Evolutionary conservation across 768 basidiomycete species (phyloP), one percentile per base, ranked within the genome.

Genomic region (Mycena chlorophos): DNA sequence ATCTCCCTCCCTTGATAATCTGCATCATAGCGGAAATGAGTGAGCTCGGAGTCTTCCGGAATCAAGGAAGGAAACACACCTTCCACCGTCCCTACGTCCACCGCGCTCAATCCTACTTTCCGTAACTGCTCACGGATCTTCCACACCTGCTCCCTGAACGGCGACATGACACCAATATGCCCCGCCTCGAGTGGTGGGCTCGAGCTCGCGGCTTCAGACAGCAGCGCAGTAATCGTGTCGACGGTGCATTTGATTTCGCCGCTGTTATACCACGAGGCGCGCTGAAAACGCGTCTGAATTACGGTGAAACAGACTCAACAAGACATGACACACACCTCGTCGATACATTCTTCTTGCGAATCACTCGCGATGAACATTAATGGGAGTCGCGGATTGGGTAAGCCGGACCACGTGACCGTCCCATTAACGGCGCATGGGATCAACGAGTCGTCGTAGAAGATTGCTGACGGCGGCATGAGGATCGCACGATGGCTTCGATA

Each of bases 111-210:
- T 28, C 65, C 65, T 31, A 75, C 74, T 52, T 74, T 71, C 53
- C 80, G 72, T 57, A 81, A 58, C 45, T 68, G 65, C 51, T 78
- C 76, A 62, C 80, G 75, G 29, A 80, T 63, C 55, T 75, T 76
- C 78, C 78, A 79, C 0, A 82, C 80, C 46, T 82, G 80, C 55
- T 78, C 78, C 51, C 80, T 72, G 74, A 78, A 81, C 2, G 79
- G 75, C 0, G 80, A 75, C 77, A 82, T 80, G 5, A 80, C 72
- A 0, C 79, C 78, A 49, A 82, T 79, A 31, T 81, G 71, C 12
- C 65, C 66, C 12, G 75, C 64, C 39, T 66, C 65, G 5, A 81
- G 65, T 2, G 71, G 72, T n/a, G 80, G 80, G 2, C 66, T 65
- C 50, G 73, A 77, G 2, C 63, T 51, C 5, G 68, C 58, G 8